These are phyloP conservation scores for Apiospora phragmitis DNA, from an alignment of 2,329 filamentous ascomycete genomes.

Conservation along the genomic window DNA sequence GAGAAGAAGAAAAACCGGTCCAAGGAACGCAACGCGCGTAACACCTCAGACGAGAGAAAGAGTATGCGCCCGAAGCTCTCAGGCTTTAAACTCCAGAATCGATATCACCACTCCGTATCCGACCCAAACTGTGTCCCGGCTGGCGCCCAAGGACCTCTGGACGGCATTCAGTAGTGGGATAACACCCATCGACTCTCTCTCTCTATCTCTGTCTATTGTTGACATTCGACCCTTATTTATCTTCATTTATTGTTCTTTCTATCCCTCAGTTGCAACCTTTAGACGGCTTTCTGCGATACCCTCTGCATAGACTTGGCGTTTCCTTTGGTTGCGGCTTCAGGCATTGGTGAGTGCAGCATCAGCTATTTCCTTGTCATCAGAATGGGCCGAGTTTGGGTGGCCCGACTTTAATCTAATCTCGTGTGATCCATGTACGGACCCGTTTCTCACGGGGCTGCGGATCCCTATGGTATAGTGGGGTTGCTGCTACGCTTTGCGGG, in stretches of 20 bases:
- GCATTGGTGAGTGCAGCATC: constrained; percentile 26
- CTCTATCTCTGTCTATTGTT: not conserved
- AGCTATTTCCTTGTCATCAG: constrained; percentile 12
- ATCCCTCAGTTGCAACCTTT: not conserved
- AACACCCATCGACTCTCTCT: not conserved
- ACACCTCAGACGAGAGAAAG: not conserved
- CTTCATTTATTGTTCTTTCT: not conserved
- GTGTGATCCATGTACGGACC: constrained; percentile 8
- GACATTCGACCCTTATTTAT: not conserved
- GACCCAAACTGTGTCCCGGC: not conserved
- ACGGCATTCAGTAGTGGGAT: not conserved
- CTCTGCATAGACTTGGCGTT: constrained; percentile 35
- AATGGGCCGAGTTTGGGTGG: constrained; percentile 3
- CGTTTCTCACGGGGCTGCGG: constrained; percentile 7
- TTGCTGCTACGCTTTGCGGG: constrained; percentile 3
- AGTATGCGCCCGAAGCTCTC: not conserved
- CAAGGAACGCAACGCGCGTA: not conserved
- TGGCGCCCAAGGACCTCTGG: constrained; percentile 2
- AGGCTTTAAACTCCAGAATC: not conserved
- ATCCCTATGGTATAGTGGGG: constrained; percentile 1
- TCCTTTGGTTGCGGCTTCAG: constrained; percentile 17
- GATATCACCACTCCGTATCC: not conserved
- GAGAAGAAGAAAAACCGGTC: not conserved
- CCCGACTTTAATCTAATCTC: constrained; percentile 9
- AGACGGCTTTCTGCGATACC: constrained; percentile 31